These are phyloP conservation scores for Flaveria bidentis DNA, from an alignment of 129 eudicot species.

Conservation along the genomic window DNA sequence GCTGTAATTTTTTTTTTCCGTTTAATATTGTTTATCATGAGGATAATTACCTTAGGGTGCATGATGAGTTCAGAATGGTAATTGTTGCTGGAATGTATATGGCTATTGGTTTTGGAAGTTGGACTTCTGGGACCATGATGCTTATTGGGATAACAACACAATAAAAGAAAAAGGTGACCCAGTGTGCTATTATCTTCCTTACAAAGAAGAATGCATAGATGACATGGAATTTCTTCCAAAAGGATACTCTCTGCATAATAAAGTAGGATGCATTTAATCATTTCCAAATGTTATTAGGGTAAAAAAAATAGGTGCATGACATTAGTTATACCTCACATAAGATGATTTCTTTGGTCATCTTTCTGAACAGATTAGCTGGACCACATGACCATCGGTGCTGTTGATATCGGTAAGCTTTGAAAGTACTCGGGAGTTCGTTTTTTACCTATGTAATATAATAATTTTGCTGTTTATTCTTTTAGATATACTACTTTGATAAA, in stretches of 20 bases:
- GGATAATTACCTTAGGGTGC: constrained; percentile 58
- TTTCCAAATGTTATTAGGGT: background rate
- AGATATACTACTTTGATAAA: background rate
- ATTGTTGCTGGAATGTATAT: constrained; percentile 74
- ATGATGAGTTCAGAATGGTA: constrained; percentile 67
- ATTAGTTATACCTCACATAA: constrained; percentile 50
- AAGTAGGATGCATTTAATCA: constrained; percentile 18
- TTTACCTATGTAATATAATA: constrained; percentile 48
- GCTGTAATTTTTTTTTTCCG: background rate
- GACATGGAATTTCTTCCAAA: constrained; percentile 77
- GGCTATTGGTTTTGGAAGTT: constrained; percentile 62
- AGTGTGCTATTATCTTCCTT: constrained; percentile 83
- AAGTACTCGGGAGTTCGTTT: constrained; percentile 87
- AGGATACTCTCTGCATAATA: constrained; percentile 64
- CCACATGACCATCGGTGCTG: constrained; percentile 98
- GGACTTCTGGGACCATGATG: constrained; percentile 71
- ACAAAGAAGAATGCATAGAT: constrained; percentile 85
- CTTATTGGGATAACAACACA: constrained; percentile 74
- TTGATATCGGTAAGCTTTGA: constrained; percentile 77
- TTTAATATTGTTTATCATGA: constrained; percentile 1
- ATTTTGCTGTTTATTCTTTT: constrained; percentile 16
- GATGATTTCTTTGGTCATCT: constrained; percentile 74
- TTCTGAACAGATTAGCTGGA: constrained; percentile 78
- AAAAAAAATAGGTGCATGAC: constrained; percentile 10
- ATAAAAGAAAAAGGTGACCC: constrained; percentile 87